These are phyloP conservation scores for Alternaria burnsii DNA, from an alignment of 2,329 filamentous ascomycete genomes.

Conservation along the genomic window DNA sequence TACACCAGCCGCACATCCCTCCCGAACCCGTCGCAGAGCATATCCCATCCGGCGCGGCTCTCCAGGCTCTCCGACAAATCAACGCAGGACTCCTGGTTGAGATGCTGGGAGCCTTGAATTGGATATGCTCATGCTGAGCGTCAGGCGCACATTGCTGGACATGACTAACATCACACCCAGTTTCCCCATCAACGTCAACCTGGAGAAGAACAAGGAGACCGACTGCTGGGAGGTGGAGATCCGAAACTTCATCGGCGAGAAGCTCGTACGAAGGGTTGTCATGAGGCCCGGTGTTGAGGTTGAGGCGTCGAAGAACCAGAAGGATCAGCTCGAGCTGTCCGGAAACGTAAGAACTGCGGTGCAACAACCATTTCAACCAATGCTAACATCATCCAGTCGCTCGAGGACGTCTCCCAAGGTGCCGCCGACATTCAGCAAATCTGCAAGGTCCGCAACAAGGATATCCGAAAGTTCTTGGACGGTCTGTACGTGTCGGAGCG, in stretches of 20 bases:
- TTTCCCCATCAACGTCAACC: conserved; percentile 99
- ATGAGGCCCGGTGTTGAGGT: conserved; percentile 93
- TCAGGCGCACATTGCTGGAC: neutral
- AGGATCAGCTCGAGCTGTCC: conserved; percentile 93
- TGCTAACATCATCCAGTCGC: conserved; percentile 59
- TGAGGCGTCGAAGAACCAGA: conserved; percentile 87
- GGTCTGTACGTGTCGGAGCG: conserved; percentile 99
- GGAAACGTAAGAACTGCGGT: conserved; percentile 70
- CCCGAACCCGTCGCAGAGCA: neutral
- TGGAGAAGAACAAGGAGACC: conserved; percentile 94
- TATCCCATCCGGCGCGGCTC: conserved; percentile 5
- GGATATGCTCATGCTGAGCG: neutral
- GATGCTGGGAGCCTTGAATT: conserved; percentile 4
- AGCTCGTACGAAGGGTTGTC: conserved; percentile 91
- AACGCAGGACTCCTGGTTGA: neutral
- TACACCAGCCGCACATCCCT: conserved; percentile 3
- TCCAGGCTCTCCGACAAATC: neutral
- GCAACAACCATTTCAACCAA: conserved; percentile 1
- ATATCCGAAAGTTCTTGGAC: conserved; percentile 99
- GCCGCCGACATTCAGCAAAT: conserved; percentile 99
- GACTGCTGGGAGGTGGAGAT: conserved; percentile 93
- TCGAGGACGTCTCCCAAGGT: conserved; percentile 97
- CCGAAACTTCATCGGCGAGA: conserved; percentile 82
- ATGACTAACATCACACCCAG: conserved; percentile 30
- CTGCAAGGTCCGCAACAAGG: conserved; percentile 99